A percentile compares a stretch with the other conserved stretches of the same genome.
Evolutionary conservation across 208 protist genomes (phyloP).

Genomic region (Phytomonas sp.): DNA sequence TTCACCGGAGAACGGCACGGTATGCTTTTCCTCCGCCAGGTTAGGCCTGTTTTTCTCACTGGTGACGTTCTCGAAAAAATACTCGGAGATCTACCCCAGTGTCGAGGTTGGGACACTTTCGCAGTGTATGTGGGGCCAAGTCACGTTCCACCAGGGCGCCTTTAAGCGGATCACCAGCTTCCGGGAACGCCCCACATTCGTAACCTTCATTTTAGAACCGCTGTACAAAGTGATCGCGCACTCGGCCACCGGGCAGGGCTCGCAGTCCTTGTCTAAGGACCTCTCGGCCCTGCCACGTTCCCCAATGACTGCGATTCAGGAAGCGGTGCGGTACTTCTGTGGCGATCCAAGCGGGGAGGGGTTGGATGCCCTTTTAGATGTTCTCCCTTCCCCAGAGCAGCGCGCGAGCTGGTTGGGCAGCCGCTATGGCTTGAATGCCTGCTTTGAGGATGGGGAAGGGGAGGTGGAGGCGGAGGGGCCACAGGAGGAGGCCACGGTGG

Average conservation of each 20-base stretch:
- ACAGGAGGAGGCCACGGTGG: conserved; percentile 13
- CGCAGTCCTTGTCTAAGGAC: conserved; percentile 27
- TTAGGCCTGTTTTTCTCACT: conserved; percentile 92
- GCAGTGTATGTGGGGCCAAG: conserved; percentile 96
- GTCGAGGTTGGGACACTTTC: conserved; percentile 60
- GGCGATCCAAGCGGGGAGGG: conserved; percentile 39
- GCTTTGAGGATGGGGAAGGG: conserved; percentile 3
- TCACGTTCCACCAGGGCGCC: conserved; percentile 79
- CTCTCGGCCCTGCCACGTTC: conserved; percentile 50
- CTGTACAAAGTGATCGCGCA: conserved; percentile 97
- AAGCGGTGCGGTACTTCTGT: conserved; percentile 64
- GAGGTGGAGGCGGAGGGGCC: background rate
- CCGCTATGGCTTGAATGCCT: conserved; percentile 27
- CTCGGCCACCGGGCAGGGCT: conserved; percentile 48
- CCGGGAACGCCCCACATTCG: conserved; percentile 91
- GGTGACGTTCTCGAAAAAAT: conserved; percentile 93
- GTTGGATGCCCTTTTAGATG: conserved; percentile 54
- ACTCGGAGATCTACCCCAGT: conserved; percentile 61
- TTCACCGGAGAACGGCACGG: conserved; percentile 82
- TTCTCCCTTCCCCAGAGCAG: conserved; percentile 29
- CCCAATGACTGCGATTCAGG: conserved; percentile 45
- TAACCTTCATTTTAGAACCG: conserved; percentile 97
- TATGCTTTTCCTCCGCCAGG: conserved; percentile 83
- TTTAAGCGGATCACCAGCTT: conserved; percentile 58
- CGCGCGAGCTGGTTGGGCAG: conserved; percentile 32